Base-by-base conservation (phyloP, 2,329 filamentous ascomycete genomes). In the Xylaria sp. region DNA sequence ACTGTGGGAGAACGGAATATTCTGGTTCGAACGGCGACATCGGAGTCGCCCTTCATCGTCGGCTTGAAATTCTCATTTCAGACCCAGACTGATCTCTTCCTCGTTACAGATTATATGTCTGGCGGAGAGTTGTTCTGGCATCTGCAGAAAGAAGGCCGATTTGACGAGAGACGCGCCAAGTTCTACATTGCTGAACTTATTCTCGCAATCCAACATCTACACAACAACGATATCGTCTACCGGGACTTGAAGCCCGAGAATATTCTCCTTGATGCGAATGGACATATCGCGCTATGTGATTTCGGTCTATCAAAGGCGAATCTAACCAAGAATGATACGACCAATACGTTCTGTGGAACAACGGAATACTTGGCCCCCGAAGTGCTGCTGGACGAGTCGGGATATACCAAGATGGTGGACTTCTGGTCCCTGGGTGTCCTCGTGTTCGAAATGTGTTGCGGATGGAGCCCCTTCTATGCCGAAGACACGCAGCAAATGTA, bases 401-500 rank as follows among this genome's bases (percentile, higher is more conserved):
- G 94, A 39, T 99, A 99, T 76, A 97, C 94, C 57, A 97, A 97
- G 78, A 97, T 99, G 94, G 94, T 99, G 5, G 94, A 99, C 74
- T 99, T 97, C 75, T 99, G 94, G 94, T 99, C 94, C 1, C 82
- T 99, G 10, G 94, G 94, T 59, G 94, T 99, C 52, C 81, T 99
- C 57, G 94, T 99, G 1, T 99, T 99, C 70, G 94, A 99, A 75
- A 99, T 99, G 94, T 99, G 94, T 79, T 99, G 94, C 70, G 94
- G 94, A 39, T 99, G 94, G 94, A 97, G 92, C 70, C 94, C 94
- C 0, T 99, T 99, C 77, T 99, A 97, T 69, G 94, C 94, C 59
- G 94, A 99, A 71, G 94, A 99, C 72, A 99, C 94, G 0, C 94
- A 99, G 76, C 94, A 99, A 75, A 99, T 99, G 94, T 99, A 99